Conservation (phyloP, 169 alveolate genomes). For the Cryptosporidium ubiquitum region DNA sequence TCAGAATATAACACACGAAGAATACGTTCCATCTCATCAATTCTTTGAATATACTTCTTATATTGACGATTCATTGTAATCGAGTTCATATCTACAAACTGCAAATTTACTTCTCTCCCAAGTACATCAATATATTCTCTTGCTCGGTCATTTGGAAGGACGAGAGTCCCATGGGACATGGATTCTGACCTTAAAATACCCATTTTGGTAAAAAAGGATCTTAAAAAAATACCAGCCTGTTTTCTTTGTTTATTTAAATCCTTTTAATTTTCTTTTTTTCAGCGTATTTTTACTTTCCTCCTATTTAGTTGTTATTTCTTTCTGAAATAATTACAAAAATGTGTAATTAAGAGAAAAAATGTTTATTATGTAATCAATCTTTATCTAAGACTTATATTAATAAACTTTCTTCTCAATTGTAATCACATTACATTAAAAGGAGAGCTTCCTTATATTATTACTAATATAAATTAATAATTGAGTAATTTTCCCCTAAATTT, state of each 20-base stretch:
- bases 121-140: slow-evolving; percentile 87
- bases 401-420: background rate
- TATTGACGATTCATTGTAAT: slow-evolving; percentile 89
- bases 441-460: background rate
- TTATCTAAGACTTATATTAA: background rate
- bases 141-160: slow-evolving; percentile 91
- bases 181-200: slow-evolving; percentile 83
- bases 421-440: slow-evolving; percentile 4
- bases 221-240: background rate
- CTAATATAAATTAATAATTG: background rate
- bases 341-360: background rate
- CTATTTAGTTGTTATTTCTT: background rate
- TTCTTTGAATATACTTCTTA: slow-evolving; percentile 89
- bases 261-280: background rate
- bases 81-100: slow-evolving; percentile 88
- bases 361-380: background rate
- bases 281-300: background rate
- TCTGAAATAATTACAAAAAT: background rate
- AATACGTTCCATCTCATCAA: slow-evolving; percentile 92
- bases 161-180: slow-evolving; percentile 92
- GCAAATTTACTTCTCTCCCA: slow-evolving; percentile 87
- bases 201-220: background rate
- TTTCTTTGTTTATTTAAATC: background rate
- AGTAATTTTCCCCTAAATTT: background rate
- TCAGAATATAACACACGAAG: slow-evolving; percentile 85